Base-by-base conservation (phyloP, 495 filamentous ascomycete genomes). In the Aspergillus nanangensis region DNA sequence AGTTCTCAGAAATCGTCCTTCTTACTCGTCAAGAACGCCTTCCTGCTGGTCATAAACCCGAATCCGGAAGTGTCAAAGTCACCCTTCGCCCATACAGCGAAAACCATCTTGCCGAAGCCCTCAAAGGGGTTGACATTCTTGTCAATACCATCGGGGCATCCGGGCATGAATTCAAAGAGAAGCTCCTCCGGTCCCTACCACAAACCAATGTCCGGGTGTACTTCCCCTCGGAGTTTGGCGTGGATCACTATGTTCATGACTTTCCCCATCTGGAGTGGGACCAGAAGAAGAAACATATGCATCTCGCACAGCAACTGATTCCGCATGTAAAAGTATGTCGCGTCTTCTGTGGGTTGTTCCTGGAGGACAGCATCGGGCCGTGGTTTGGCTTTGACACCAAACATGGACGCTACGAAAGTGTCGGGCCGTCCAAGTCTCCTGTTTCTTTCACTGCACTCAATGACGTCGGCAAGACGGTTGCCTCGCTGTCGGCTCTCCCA, bases 181-280 rank as follows among this genome's bases (percentile, higher is more conserved):
- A 46, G 3, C 48, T 62, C 25, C 44, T 47, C 22, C 47, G 34
- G 9, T 47, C 50, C 9, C 23, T 62, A 0, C 55, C 58, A 0
- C 37, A 51, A 11, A 56, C 55, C 10, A 7, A 44, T 3, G 36
- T 62, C 13, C 45, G 41, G 18, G 27, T 58, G 3, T 62, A 62
- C 48, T 50, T 63, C 41, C 60, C 60, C 8, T 63, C 60, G 19
- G 60, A 63, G 24, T 63, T 60, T 31, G 57, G 60, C 8, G 57
- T 58, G 5, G 55, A 63, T 38, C 57, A 63, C 34, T 60, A 58
- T 24, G 43, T 48, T 2, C 60, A 63, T 14, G 57, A 63, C 25
- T 63, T 63, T 20, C 8, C 52, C 1, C 58, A 63, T 23, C 13
- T 48, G 0, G 60, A 58, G 37, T 61, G 58, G 60, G 47, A 61